Evolutionary conservation across 306 rosid species (phyloP).

Genomic region (Fragaria iinumae): DNA sequence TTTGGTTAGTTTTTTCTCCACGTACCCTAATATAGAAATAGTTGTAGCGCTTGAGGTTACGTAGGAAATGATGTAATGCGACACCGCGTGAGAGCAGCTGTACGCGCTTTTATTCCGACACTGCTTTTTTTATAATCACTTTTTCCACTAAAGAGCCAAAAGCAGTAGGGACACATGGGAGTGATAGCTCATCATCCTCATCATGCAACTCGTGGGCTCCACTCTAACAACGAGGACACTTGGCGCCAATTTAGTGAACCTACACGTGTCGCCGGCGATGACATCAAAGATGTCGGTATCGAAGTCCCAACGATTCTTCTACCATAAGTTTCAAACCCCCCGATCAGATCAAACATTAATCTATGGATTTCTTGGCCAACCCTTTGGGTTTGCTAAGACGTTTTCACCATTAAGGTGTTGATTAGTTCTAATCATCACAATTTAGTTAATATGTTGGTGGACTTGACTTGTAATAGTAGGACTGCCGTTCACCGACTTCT

Average conservation of each 20-base stretch:
- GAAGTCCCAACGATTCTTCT: not conserved
- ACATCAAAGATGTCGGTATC: not conserved
- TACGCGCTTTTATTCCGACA: slow-evolving; percentile 20
- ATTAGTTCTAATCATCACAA: not conserved
- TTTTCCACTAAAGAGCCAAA: not conserved
- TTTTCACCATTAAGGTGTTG: not conserved
- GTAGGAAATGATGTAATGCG: not conserved
- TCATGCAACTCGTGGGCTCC: not conserved
- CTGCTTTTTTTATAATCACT: not conserved
- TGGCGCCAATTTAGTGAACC: not conserved
- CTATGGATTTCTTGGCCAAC: not conserved
- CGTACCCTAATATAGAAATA: not conserved
- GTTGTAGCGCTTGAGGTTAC: not conserved
- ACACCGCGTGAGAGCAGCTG: slow-evolving; percentile 31
- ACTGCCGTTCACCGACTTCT: not conserved
- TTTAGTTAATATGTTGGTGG: not conserved
- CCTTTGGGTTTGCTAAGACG: not conserved
- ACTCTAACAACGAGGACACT: not conserved
- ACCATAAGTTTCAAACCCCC: not conserved
- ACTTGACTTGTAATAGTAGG: not conserved
- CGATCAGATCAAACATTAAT: not conserved
- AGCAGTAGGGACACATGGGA: not conserved
- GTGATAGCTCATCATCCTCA: not conserved
- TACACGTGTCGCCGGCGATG: not conserved
- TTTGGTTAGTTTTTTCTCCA: not conserved